A percentile compares a stretch with the other conserved stretches of the same genome.
Evolutionary conservation across 2,329 filamentous ascomycete genomes (phyloP).

Genomic region (Colletotrichum phormii): DNA sequence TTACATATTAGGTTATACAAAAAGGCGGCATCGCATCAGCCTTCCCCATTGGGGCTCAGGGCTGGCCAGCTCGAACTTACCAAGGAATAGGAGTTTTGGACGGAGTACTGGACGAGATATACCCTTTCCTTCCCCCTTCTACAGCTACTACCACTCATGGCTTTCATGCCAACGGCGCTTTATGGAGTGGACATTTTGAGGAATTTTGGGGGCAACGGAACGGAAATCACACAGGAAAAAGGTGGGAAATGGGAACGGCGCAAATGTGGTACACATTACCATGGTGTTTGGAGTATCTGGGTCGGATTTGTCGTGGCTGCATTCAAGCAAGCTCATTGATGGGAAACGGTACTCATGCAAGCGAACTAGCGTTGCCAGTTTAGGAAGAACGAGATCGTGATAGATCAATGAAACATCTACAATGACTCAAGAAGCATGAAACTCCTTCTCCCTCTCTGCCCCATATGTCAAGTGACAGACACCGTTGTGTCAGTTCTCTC

Average conservation of each 20-base stretch:
- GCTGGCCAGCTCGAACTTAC: neutral
- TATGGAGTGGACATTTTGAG: conserved; percentile 18
- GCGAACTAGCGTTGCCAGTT: neutral
- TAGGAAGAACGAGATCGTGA: conserved; percentile 17
- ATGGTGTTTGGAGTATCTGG: conserved; percentile 22
- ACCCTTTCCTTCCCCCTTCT: conserved; percentile 28
- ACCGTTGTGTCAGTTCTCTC: no score
- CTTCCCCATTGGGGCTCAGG: neutral
- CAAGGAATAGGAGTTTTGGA: conserved; percentile 17
- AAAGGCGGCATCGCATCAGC: conserved; percentile 4
- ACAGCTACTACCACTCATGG: conserved; percentile 20
- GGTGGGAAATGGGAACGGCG: neutral
- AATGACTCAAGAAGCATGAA: conserved; percentile 7
- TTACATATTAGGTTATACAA: neutral
- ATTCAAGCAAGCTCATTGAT: neutral
- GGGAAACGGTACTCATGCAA: neutral
- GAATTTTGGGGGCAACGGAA: conserved; percentile 2
- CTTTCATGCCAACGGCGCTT: conserved; percentile 27
- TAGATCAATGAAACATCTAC: conserved; percentile 27
- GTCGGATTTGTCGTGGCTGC: neutral
- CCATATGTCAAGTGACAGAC: neutral
- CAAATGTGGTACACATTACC: neutral
- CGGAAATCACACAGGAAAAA: neutral
- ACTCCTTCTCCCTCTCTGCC: neutral
- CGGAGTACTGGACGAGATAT: conserved; percentile 34